These are phyloP conservation scores for Chlorella vulgaris DNA, from an alignment of 139 green algal genomes.

Conservation along the genomic window DNA sequence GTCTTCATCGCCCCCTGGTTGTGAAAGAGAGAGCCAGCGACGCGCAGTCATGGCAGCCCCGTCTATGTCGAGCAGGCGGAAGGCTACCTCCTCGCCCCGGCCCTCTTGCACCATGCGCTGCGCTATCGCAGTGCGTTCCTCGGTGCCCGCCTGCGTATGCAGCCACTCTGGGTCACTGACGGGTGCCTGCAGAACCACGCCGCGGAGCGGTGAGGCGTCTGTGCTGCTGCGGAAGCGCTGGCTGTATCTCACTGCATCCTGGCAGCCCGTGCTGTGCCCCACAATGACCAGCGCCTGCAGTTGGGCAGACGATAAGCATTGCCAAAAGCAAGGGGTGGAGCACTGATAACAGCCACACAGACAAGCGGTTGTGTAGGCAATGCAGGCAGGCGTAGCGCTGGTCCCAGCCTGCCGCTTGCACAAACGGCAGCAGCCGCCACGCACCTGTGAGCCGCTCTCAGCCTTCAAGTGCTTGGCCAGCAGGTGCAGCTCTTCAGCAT, in stretches of 20 bases:
- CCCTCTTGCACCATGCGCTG: conserved; percentile 44
- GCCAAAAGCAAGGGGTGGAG: not conserved
- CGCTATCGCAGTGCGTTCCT: conserved; percentile 24
- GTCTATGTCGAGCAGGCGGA: conserved; percentile 26
- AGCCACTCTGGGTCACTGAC: conserved; percentile 69
- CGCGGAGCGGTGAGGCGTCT: conserved; percentile 34
- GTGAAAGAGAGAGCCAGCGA: conserved; percentile 46
- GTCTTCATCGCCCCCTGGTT: conserved; percentile 65
- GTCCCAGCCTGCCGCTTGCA: not conserved
- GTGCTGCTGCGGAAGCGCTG: conserved; percentile 10
- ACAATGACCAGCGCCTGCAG: conserved; percentile 58
- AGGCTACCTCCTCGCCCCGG: conserved; percentile 55
- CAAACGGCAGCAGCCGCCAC: too few species aligned
- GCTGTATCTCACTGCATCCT: conserved; percentile 70
- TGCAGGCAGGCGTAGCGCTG: too few species aligned
- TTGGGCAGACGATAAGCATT: not conserved
- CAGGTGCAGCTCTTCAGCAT: conserved; percentile 69
- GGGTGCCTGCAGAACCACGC: conserved; percentile 61
- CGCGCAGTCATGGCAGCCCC: conserved; percentile 54
- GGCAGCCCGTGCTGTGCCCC: conserved; percentile 79
- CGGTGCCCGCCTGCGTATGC: conserved; percentile 28
- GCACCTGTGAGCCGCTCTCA: conserved; percentile 34
- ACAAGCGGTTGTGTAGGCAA: too few species aligned
- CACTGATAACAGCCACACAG: not conserved
- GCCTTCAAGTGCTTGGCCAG: conserved; percentile 37